phyloP scores from a whole-genome alignment of 768 basidiomycete species.

The Suillus tomentosus region DNA sequence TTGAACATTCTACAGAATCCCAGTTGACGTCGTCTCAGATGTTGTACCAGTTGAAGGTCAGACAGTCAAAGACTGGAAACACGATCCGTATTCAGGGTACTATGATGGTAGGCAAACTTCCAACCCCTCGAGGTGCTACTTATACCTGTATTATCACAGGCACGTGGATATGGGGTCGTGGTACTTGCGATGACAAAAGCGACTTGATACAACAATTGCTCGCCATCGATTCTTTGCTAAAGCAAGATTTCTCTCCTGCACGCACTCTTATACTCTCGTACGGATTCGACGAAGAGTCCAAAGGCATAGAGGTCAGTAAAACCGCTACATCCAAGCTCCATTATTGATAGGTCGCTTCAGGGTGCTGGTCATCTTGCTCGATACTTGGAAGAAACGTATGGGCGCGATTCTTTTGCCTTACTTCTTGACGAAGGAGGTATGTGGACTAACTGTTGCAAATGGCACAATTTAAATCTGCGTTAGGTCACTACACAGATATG shows the following conservation, averaged over 20 bases:
- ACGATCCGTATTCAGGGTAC: conserved; percentile 61
- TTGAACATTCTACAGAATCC: not conserved
- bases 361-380: conserved; percentile 51
- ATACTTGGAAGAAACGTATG: conserved; percentile 59
- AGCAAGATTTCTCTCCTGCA: conserved; percentile 48
- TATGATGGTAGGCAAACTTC: conserved; percentile 44
- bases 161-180: conserved; percentile 76
- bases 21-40: conserved; percentile 37
- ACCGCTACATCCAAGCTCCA: not conserved
- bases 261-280: conserved; percentile 42
- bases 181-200: conserved; percentile 73
- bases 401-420: conserved; percentile 67
- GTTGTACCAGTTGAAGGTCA: conserved; percentile 62
- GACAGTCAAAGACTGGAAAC: conserved; percentile 54
- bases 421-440: conserved; percentile 84
- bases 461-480: not conserved
- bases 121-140: not conserved
- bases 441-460: conserved; percentile 15
- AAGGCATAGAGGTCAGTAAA: conserved; percentile 42
- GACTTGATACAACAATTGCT: conserved; percentile 56
- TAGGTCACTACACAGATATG: conserved; percentile 10
- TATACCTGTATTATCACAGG: conserved; percentile 28
- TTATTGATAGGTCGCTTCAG: conserved; percentile 30
- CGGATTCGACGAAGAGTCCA: conserved; percentile 59
- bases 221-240: conserved; percentile 48